Base-by-base conservation (phyloP, 495 filamentous ascomycete species). In the Xylaria longipes region DNA sequence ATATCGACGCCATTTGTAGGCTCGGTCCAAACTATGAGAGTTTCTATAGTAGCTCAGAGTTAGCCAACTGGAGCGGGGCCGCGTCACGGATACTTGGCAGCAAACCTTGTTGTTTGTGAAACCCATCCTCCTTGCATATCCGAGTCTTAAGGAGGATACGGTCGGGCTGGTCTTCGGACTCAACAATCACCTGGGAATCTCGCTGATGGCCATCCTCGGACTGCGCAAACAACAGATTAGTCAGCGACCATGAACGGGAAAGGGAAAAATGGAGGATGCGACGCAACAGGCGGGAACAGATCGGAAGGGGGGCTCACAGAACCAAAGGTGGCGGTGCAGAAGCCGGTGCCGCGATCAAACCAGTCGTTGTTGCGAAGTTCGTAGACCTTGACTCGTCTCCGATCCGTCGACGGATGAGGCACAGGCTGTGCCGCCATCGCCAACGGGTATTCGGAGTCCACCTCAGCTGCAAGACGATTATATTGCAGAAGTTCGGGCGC, bases 371-470 rank as follows among this genome's bases (percentile, higher is more conserved):
- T 94, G 76, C 91, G 93, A 73, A 99, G 88, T 84, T 99, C 96
- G 82, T 99, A 99, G 75, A 99, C 96, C 86, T 99, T 99, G 76
- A 99, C 96, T 86, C 96, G 92, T 87, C 95, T 97, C 88, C 92
- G 94, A 82, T 95, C 93, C 84, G 91, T 90, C 77, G 91, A 88
- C 82, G 92, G 91, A 86, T 89, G 87, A 86, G 89, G 89, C 85
- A 94, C 89, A 77, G 91, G 89, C 87, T 95, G 91, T 88, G 95
- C 94, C 94, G 97, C 97, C 81, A 84, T 87, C 77, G 77, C 75
- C 87, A 84, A 82, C 77, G 84, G 82, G 75, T 81, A 78, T 67
- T 75, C 76, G 75, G 77, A 70, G 62, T 80, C 82, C 80, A 68
- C 76, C 75, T 82, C 80, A 72, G 77, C 54, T 56, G 73, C 77